phyloP scores from a whole-genome alignment of 768 basidiomycete species.

The Mycena capillaripes region DNA sequence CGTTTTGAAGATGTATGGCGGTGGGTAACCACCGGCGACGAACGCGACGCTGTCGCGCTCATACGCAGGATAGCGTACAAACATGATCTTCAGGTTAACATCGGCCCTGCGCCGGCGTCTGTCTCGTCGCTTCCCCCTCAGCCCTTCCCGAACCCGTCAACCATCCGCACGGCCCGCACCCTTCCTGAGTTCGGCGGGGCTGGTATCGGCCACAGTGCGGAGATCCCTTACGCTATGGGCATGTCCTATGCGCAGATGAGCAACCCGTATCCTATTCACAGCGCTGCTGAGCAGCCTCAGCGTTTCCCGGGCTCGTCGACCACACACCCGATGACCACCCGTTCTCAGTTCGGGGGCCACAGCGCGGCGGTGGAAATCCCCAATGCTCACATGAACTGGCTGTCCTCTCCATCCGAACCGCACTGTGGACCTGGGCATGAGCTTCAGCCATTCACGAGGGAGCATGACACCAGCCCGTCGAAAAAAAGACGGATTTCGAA shows the following conservation, averaged over 20 bases:
- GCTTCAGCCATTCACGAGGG: background rate
- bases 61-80: background rate
- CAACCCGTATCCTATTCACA: too few species aligned
- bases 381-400: too few species aligned
- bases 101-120: background rate
- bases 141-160: background rate
- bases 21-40: background rate
- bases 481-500: background rate
- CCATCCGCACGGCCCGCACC: background rate
- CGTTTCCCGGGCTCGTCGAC: too few species aligned
- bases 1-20: background rate
- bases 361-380: too few species aligned
- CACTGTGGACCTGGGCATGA: background rate
- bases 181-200: background rate
- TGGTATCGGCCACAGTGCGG: too few species aligned
- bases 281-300: too few species aligned
- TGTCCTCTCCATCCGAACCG: background rate
- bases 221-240: too few species aligned
- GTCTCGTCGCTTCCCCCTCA: background rate
- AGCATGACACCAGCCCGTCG: background rate
- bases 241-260: too few species aligned
- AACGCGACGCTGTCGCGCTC: background rate
- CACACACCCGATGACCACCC: background rate
- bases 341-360: background rate
- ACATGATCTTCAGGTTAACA: background rate